A percentile compares a stretch with the other conserved stretches of the same genome.
These are phyloP conservation scores for Lipomyces mesembrius DNA, from an alignment of 805 yeast species.

Conservation along the genomic window DNA sequence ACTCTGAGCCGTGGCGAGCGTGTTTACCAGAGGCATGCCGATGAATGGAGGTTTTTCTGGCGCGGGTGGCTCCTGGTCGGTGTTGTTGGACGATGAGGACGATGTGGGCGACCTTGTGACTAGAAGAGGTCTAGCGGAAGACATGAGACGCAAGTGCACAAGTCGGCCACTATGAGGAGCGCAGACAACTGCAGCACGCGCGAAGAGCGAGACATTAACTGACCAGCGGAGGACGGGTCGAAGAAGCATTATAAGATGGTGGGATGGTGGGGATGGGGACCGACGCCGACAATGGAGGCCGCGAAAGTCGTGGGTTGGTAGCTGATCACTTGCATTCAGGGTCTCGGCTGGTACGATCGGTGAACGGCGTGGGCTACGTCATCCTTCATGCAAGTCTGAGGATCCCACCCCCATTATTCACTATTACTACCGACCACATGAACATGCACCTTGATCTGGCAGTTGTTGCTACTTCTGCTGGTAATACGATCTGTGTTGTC, in stretches of 20 bases:
- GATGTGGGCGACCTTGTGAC: not conserved
- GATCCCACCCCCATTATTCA: no score
- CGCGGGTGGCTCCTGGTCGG: not conserved
- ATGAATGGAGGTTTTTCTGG: slow-evolving; percentile 14
- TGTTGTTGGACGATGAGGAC: not conserved
- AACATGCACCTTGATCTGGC: no score
- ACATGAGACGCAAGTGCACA: not conserved
- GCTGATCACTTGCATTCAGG: no score
- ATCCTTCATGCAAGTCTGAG: no score
- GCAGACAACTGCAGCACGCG: not conserved
- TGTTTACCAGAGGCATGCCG: slow-evolving; percentile 34
- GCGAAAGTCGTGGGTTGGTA: no score
- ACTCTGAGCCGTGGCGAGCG: slow-evolving; percentile 25
- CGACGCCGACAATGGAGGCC: not conserved
- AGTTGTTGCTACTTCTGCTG: no score
- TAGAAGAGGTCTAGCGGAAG: not conserved
- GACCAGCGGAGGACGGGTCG: not conserved
- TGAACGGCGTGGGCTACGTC: no score
- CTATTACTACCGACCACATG: no score
- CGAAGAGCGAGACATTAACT: not conserved
- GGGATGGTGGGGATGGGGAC: not conserved
- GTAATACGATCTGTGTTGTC: no score
- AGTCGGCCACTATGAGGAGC: not conserved
- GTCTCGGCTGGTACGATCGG: no score
- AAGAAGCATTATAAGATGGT: not conserved